phyloP scores from a whole-genome alignment of 176 grass and related monocot species.

The Bothriochloa decipiens region DNA sequence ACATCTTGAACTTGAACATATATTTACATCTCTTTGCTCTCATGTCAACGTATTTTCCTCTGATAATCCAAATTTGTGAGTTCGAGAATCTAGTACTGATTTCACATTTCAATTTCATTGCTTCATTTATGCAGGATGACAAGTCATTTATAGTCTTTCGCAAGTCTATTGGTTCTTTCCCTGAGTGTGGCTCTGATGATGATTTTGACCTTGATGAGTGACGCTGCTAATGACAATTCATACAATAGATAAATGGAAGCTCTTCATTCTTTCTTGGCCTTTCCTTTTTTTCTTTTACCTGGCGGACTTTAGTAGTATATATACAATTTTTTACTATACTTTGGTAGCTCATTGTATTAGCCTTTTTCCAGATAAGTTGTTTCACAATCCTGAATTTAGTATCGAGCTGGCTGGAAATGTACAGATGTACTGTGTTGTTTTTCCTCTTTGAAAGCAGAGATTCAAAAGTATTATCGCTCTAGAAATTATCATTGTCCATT shows the following conservation, averaged over 20 bases:
- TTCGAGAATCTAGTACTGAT: neutral
- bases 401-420: neutral
- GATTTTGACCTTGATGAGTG: slow-evolving; percentile 73
- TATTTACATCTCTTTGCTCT: slow-evolving; percentile 15
- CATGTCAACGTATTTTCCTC: neutral
- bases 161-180: slow-evolving; percentile 74
- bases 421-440: neutral
- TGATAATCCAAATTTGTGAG: neutral
- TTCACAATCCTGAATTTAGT: neutral
- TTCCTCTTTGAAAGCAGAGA: neutral
- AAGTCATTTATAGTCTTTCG: slow-evolving; percentile 72
- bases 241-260: neutral
- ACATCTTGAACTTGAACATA: slow-evolving; percentile 5
- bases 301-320: neutral
- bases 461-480: neutral
- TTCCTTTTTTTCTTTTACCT: neutral
- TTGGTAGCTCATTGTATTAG: neutral
- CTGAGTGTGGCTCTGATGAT: slow-evolving; percentile 75
- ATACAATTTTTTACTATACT: neutral
- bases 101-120: neutral
- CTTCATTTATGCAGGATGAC: slow-evolving; percentile 51
- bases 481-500: neutral
- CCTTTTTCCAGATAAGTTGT: neutral
- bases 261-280: neutral
- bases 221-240: neutral